Evolutionary conservation across 1,284 basidiomycete genomes (phyloP), one percentile per base, ranked within the genome.

Genomic region (Sporisorium scitamineum): DNA sequence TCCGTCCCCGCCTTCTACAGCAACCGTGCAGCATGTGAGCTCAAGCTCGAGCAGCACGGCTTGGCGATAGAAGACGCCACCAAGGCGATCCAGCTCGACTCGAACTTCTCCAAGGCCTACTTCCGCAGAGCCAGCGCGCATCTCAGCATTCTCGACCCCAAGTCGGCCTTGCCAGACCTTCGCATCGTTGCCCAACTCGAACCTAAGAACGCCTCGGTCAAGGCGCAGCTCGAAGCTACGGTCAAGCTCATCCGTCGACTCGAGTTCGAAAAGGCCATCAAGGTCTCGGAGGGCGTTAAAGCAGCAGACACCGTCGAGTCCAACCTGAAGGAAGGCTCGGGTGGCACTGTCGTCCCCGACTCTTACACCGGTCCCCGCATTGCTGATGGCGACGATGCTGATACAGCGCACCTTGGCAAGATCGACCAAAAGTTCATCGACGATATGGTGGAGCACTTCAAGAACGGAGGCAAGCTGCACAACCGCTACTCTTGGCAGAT

Each of bases 91-190:
- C 89, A 92, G 75, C 87, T 98, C 73, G 94, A 99, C 86, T 90
- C 93, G 1, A 92, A 91, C 80, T 97, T 97, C 85, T 91, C 92
- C 63, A 99, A 99, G 86, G 94, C 94, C 0, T 94, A 92, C 84
- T 95, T 92, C 83, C 93, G 95, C 70, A 92, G 97, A 55, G 96
- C 94, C 54, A 92, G 92, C 79, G 97, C 95, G 74, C 91, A 96
- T 81, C 89, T 99, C 65, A 93, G 96, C 83, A 93, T 94, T 58
- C 87, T 97, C 66, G 78, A 85, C 20, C 82, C 81, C 26, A 82
- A 83, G 58, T 56, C 74, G 10, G 83, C 83, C 5, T 57, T 85
- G 6, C 79, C 81, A 16, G 83, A 85, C 48, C 72, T 85, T 41
- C 62, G 62, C 31, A 70, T 79, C 66, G 91, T 96, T 9, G 86